Base-by-base conservation (phyloP, 768 basidiomycete genomes). In the Piloderma croceum region DNA sequence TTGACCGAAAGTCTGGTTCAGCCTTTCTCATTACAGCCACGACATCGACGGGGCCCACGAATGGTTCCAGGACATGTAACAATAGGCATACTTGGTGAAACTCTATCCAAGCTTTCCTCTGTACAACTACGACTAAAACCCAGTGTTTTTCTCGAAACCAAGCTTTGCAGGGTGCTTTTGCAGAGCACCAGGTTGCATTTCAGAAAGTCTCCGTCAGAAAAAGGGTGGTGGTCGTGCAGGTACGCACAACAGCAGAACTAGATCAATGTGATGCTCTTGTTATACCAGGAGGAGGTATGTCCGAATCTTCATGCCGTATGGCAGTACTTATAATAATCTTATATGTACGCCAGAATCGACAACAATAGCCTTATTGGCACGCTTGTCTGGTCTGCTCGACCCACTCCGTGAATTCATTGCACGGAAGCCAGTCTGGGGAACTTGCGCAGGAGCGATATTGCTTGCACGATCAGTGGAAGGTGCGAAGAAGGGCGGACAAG, bases 151-250 rank as follows among this genome's bases (percentile, higher is more conserved):
- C 25, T 33, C 42, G 61, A 61, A 61, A 61, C 59, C n/a, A 29
- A 90, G 93, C 93, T 25, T 73, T 97, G 29, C 93, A 96, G 60
- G 93, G 93, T 32, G 91, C 91, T 7, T 96, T 97, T 58, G 70
- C 74, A 12, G 93, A 97, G 63, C 93, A 97, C 60, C 74, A 87
- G 58, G 61, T 65, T 21, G 78, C 77, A 47, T 73, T 90, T 22
- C 73, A 83, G 57, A 74, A 73, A 54, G 61, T 80, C 42, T 62
- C 70, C 21, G 54, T 71, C 18, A 65, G 68, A 46, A 55, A 60
- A 29, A 70, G 62, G 46, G 60, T 83, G 44, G 56, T 52, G 25
- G 65, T 74, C 29, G 52, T 75, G 35, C 73, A 79, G 17, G 87
- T 97, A 11, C 82, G 83, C 34, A 86, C 79, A 3, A 63, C 72